Percentiles rank a stretch among this genome's conserved stretches.
phyloP scores from a whole-genome alignment of 2,329 filamentous ascomycete genomes.

The Calonectria pseudoturangicola region DNA sequence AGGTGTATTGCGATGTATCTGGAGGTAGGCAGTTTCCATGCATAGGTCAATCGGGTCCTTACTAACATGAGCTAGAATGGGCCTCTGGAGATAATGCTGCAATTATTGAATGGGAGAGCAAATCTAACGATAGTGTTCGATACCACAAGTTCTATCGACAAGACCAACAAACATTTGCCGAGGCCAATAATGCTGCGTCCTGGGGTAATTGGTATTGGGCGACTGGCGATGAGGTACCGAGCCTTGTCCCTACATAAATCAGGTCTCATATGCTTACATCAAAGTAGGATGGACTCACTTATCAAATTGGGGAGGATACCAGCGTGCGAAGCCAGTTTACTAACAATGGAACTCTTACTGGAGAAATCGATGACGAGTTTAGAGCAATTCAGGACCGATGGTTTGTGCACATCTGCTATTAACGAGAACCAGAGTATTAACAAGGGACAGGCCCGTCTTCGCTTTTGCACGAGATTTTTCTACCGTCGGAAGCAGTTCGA shows the following conservation, averaged over 20 bases:
- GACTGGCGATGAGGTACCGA: conserved; percentile 56
- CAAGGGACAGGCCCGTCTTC: conserved; percentile 77
- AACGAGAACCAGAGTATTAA: not conserved
- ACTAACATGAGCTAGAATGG: conserved; percentile 74
- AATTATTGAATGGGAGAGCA: conserved; percentile 78
- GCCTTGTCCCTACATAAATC: no score
- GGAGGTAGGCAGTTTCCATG: conserved; percentile 9
- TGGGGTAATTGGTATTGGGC: conserved; percentile 90
- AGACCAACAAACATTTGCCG: conserved; percentile 80
- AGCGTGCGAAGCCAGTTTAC: conserved; percentile 80
- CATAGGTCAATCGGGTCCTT: not conserved
- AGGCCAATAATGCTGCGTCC: conserved; percentile 81
- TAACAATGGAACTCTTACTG: conserved; percentile 75
- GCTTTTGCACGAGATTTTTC: conserved; percentile 81
- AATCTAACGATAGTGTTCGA: conserved; percentile 68
- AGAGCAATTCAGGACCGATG: conserved; percentile 66
- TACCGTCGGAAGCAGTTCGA: conserved; percentile 60
- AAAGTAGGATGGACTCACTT: conserved; percentile 68
- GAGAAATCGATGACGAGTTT: conserved; percentile 78
- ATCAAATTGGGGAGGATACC: conserved; percentile 81
- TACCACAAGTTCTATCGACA: conserved; percentile 79
- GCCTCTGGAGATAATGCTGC: conserved; percentile 76
- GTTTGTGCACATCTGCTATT: conserved; percentile 38
- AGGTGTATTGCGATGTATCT: conserved; percentile 84
- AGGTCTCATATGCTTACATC: not conserved